These are phyloP conservation scores for Herpetomonas samuelpessoai DNA, from an alignment of 208 protist genomes.

Conservation along the genomic window DNA sequence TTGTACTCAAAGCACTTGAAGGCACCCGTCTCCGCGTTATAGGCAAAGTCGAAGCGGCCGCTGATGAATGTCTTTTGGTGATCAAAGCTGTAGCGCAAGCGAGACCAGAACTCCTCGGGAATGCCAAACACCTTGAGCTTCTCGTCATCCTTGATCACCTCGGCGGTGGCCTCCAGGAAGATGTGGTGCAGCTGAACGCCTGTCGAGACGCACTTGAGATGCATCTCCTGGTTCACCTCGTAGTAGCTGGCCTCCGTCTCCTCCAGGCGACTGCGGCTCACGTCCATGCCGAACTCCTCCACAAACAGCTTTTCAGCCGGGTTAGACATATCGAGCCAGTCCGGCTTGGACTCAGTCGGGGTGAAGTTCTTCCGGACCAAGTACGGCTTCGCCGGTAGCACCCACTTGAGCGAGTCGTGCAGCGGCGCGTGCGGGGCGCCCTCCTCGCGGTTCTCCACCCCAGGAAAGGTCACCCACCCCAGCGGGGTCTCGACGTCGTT, in stretches of 20 bases:
- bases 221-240: conserved; percentile 72
- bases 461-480: conserved; percentile 85
- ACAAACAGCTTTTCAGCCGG: conserved; percentile 75
- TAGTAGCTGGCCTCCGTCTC: conserved; percentile 80
- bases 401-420: conserved; percentile 65
- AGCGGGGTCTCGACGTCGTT: conserved; percentile 55
- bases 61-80: conserved; percentile 72
- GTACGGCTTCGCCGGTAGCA: conserved; percentile 37
- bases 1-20: conserved; percentile 94
- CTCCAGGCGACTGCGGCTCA: conserved; percentile 49
- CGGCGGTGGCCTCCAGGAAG: conserved; percentile 86
- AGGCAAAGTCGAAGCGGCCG: conserved; percentile 90
- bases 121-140: conserved; percentile 69
- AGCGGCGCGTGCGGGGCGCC: conserved; percentile 29
- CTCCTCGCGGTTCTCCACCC: conserved; percentile 51
- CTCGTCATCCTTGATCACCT: conserved; percentile 76
- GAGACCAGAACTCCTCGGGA: conserved; percentile 82
- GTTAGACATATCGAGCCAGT: conserved; percentile 81
- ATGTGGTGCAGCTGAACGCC: conserved; percentile 69
- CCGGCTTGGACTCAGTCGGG: conserved; percentile 32
- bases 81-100: conserved; percentile 76
- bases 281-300: conserved; percentile 76
- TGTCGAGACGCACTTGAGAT: conserved; percentile 54
- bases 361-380: conserved; percentile 56
- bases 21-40: conserved; percentile 58